Evolutionary conservation across 176 grass and related monocot species (phyloP), one percentile per base, ranked within the genome.

Genomic region (Triticum turgidum): DNA sequence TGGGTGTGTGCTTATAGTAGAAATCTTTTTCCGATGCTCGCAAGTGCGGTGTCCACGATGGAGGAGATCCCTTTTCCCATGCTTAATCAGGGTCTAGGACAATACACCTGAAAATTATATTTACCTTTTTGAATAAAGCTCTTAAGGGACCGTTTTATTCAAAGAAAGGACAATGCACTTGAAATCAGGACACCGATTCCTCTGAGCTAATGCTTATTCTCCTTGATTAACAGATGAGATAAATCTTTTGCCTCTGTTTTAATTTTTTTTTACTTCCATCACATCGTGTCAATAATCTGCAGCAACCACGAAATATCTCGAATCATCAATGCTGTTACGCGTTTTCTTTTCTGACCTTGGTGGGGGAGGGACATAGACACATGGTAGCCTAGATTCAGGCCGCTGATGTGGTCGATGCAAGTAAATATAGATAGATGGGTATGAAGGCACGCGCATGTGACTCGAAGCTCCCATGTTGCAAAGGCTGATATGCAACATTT

Each of bases 1-100:
- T 42, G 8, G 9, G 39, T 42, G 39, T 39, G 39, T 42, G 39
- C 39, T 42, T 10, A 42, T 49, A 49, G 11, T 49, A 49, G 45
- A 49, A 47, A 14, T 13, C 3, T 17, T 42, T 87, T 77, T 79
- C 21, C 18, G 5, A 13, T 75, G 56, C 42, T 54, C 22, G 76
- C 84, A 90, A 64, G 83, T 90, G 88, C 24, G 3, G 64, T 82
- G 83, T 82, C 72, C 18, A 70, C 17, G 68, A 42, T 20, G 17
- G 39, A 73, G n/a, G n/a, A 56, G n/a, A 35, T 21, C 5, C 44
- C 32, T 44, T 59, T 78, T 22, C 17, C 20, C 25, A 32, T 61
- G 21, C 37, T 72, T 41, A 21, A 71, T 71, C 20, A 41, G 10
- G 9, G 8, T 42, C 33, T 61, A 21, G 4, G 20, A 20, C 17